Evolutionary conservation across 208 protist species (phyloP).

Genomic region (Borovskyia barvae): DNA sequence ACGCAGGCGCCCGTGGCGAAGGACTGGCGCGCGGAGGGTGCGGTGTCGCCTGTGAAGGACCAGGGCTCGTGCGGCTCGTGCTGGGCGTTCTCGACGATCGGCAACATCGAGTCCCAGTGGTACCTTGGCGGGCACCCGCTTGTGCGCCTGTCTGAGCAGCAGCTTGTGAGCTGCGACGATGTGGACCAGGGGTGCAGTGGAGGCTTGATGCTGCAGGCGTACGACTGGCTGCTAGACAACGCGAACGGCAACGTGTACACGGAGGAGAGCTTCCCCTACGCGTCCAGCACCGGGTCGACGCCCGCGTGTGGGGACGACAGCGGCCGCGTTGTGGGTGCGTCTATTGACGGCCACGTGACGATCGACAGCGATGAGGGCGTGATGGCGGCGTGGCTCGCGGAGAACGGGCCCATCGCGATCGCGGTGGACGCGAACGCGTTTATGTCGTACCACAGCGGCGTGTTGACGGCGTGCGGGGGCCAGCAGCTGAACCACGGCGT

Average conservation of each 20-base stretch:
- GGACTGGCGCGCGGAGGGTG: conserved; percentile 87
- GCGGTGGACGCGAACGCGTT: conserved; percentile 82
- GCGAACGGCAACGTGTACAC: conserved; percentile 63
- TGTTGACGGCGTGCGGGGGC: conserved; percentile 50
- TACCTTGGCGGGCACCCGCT: conserved; percentile 55
- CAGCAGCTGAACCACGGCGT: conserved; percentile 69
- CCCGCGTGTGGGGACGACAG: conserved; percentile 35
- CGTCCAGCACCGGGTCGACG: conserved; percentile 30
- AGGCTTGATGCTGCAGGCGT: conserved; percentile 85
- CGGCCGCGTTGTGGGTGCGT: conserved; percentile 44
- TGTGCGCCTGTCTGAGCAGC: conserved; percentile 87
- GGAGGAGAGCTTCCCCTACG: conserved; percentile 83
- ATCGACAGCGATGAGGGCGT: conserved; percentile 57
- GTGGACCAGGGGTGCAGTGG: conserved; percentile 82
- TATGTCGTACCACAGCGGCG: conserved; percentile 51
- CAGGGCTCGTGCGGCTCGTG: conserved; percentile 94
- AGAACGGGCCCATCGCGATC: conserved; percentile 74
- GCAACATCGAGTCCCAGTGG: conserved; percentile 72
- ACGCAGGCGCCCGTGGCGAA: not conserved
- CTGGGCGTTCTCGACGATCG: conserved; percentile 92
- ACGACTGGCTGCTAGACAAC: conserved; percentile 64
- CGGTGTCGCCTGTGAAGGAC: conserved; percentile 92
- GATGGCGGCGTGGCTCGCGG: conserved; percentile 61
- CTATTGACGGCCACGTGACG: conserved; percentile 48
- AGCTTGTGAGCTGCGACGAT: conserved; percentile 93